Base-by-base conservation (phyloP, 495 filamentous ascomycete genomes). In the Penicillium canariense region DNA sequence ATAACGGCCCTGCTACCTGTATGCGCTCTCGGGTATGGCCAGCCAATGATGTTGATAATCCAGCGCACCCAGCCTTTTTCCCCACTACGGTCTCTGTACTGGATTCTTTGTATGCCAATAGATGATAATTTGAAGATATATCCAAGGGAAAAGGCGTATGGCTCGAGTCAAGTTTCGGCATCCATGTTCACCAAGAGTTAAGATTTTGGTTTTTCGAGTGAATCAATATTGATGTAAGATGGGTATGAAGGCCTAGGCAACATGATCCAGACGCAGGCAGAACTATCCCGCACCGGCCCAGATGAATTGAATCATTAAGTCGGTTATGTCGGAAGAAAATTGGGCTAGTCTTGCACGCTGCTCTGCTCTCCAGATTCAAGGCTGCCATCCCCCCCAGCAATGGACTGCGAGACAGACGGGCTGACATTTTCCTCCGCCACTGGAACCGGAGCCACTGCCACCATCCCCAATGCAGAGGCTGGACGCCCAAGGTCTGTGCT, bases 401-500 rank as follows among this genome's bases (percentile, higher is more conserved):
- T 14, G 9, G 38, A 44, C 12, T 43, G 34, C 32, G 57, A 44
- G 35, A 48, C 39, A 40, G 4, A 23, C 45, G 14, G 45, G 20
- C 14, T 34, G n/a, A n/a, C n/a, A n/a, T n/a, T n/a, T n/a, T n/a
- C n/a, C n/a, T n/a, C n/a, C n/a, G n/a, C n/a, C n/a, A n/a, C n/a
- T n/a, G n/a, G 35, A 25, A 12, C 3, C 9, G 14, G 51, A 27
- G 34, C 46, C 15, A 38, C 23, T 8, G 8, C 20, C n/a, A 23
- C 35, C 54, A 56, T 50, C 54, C 54, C 56, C 51, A 25, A 50
- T 27, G 31, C 23, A 56, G 44, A 35, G 6, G 36, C 42, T 12
- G 25, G 43, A 49, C 40, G 20, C 40, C 51, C 48, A 48, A 60
- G 47, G 23, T 57, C 53, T 34, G 38, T 48, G 35, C 44, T 51